Conservation (phyloP, 768 basidiomycete species). For the Mycena pura region DNA sequence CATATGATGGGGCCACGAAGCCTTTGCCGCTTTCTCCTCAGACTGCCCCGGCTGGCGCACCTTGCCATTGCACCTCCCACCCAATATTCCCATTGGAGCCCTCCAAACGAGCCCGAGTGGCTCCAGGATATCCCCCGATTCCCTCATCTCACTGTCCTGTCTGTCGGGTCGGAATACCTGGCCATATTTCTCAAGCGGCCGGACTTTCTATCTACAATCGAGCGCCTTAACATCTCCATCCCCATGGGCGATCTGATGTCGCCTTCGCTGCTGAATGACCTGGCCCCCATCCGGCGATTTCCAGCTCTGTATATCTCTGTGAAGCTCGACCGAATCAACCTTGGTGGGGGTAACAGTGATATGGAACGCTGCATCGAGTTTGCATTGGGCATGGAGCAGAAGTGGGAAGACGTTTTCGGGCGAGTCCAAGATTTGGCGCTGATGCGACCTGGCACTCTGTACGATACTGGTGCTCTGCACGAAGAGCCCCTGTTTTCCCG, state of each 20-base stretch:
- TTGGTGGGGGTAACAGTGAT: no score
- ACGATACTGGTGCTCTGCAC: not conserved
- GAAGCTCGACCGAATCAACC: not conserved
- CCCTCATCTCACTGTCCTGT: not conserved
- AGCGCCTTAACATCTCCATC: not conserved
- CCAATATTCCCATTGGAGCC: no score
- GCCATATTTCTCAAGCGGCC: not conserved
- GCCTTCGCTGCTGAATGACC: not conserved
- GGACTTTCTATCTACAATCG: not conserved
- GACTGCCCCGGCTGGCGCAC: not conserved
- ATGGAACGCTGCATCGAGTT: constrained; percentile 10
- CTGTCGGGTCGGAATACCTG: not conserved
- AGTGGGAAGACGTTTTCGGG: not conserved
- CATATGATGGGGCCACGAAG: not conserved
- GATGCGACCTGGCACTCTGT: not conserved
- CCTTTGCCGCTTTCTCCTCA: constrained; percentile 1
- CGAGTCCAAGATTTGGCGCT: not conserved
- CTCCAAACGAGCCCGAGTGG: no score
- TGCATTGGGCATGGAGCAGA: not conserved
- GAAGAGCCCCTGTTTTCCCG: not conserved
- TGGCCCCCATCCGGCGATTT: not conserved
- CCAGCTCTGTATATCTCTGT: not conserved
- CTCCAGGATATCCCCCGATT: no score
- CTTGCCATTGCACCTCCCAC: not conserved
- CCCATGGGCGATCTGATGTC: not conserved